Evolutionary conservation across 768 basidiomycete species (phyloP).

Genomic region (Boletus huronensis): DNA sequence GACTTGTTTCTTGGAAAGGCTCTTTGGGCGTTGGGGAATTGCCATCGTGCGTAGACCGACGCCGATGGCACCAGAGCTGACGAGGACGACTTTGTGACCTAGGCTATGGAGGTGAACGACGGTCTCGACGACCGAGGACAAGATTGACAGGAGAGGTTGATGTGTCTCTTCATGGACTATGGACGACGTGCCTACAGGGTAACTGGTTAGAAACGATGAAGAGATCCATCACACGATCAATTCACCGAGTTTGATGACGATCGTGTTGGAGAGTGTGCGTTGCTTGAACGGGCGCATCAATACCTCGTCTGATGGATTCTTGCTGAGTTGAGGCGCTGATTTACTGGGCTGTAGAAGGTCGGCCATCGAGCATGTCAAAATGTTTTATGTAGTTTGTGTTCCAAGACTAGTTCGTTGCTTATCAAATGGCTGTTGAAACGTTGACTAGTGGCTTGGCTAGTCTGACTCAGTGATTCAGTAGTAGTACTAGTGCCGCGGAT

Average conservation of each 20-base stretch:
- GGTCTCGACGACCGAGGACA: slow-evolving; percentile 91
- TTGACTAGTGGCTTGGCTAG: neutral
- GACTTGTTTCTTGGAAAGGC: slow-evolving; percentile 88
- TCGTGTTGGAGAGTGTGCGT: slow-evolving; percentile 48
- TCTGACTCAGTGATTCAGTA: neutral
- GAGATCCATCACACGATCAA: neutral
- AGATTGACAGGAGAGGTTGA: slow-evolving; percentile 83
- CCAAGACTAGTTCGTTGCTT: neutral
- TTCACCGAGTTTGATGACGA: slow-evolving; percentile 84
- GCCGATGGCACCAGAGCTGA: slow-evolving; percentile 96
- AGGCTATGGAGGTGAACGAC: slow-evolving; percentile 70
- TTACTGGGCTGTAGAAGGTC: slow-evolving; percentile 12
- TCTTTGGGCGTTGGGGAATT: slow-evolving; percentile 74
- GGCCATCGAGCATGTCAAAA: slow-evolving; percentile 2
- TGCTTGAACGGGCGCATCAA: slow-evolving; percentile 20
- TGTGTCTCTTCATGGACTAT: slow-evolving; percentile 95
- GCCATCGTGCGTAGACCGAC: slow-evolving; percentile 93
- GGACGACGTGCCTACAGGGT: slow-evolving; percentile 73
- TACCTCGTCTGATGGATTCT: slow-evolving; percentile 6
- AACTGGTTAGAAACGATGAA: slow-evolving; percentile 7
- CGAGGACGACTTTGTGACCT: slow-evolving; percentile 93
- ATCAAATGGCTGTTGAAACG: neutral
- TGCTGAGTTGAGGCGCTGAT: slow-evolving; percentile 1
- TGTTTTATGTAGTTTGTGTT: neutral
- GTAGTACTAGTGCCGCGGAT: neutral